phyloP scores from a whole-genome alignment of 768 basidiomycete genomes.

The Serendipita indica region DNA sequence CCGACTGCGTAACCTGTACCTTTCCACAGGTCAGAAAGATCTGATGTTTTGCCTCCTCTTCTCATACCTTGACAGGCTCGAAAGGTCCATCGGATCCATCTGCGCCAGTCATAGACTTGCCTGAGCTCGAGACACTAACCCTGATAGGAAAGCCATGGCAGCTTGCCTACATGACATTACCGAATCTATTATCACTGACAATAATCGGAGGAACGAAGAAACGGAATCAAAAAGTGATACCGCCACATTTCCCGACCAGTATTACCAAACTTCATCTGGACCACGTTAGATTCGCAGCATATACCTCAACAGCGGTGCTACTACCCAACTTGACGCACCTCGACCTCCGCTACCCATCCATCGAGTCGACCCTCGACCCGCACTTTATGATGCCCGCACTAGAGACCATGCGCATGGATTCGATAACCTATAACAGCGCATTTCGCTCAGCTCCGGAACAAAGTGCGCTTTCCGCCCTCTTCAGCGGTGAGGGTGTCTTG shows the following conservation, averaged over 20 bases:
- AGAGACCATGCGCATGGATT: conserved; percentile 8
- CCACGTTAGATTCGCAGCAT: not conserved
- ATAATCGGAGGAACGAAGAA: conserved; percentile 2
- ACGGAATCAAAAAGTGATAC: not conserved
- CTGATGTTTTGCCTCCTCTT: not conserved
- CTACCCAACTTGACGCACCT: not conserved
- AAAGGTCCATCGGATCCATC: conserved; percentile 5
- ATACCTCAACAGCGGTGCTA: not conserved
- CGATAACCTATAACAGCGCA: conserved; percentile 1
- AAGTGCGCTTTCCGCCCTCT: conserved; percentile 2
- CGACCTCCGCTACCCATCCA: conserved; percentile 8
- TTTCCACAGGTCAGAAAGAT: not conserved
- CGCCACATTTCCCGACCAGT: not conserved
- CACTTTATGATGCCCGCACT: conserved; percentile 7
- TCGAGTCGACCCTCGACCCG: not conserved
- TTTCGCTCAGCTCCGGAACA: not conserved
- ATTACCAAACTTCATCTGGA: not conserved
- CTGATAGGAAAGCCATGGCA: conserved; percentile 3
- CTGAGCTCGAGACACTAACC: conserved; percentile 2
- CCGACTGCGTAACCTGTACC: not conserved
- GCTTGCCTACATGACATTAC: conserved; percentile 1
- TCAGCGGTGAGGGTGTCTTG: conserved; percentile 5
- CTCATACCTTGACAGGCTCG: not conserved
- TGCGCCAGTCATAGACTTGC: conserved; percentile 2
- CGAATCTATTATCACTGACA: not conserved